phyloP scores from a whole-genome alignment of 2,329 filamentous ascomycete genomes.

The Endoconidiophora polonica region DNA sequence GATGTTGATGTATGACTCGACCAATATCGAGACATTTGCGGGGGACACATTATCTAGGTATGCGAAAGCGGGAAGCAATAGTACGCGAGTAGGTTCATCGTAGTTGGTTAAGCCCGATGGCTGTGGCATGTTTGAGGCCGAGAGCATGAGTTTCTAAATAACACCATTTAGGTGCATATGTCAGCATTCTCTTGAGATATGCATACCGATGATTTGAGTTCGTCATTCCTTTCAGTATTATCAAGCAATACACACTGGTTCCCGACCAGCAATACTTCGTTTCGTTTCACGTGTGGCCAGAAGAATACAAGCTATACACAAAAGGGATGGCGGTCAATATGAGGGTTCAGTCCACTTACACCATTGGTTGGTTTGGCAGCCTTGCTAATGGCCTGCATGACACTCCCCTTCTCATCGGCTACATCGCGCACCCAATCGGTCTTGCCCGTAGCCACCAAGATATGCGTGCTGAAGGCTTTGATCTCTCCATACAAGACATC shows the following conservation, averaged over 20 bases:
- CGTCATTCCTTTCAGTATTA: no score
- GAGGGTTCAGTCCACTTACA: constrained; percentile 28
- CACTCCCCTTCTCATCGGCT: constrained; percentile 67
- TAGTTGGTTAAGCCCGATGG: constrained; percentile 49
- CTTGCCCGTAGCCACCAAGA: constrained; percentile 90
- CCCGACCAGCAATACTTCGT: no score
- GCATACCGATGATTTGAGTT: no score
- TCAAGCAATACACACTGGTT: no score
- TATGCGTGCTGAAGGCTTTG: constrained; percentile 74
- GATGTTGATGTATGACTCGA: constrained; percentile 51
- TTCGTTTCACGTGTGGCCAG: background rate
- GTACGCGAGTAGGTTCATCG: constrained; percentile 55
- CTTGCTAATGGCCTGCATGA: constrained; percentile 58
- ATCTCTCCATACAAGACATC: constrained; percentile 74
- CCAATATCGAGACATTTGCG: constrained; percentile 51
- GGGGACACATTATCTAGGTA: constrained; percentile 74
- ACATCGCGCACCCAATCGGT: constrained; percentile 86
- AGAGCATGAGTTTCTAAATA: constrained; percentile 64
- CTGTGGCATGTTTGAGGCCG: constrained; percentile 77
- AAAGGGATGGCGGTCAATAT: background rate
- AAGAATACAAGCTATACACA: background rate
- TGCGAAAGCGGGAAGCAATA: constrained; percentile 73
- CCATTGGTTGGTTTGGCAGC: constrained; percentile 47
- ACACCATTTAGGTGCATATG: background rate
- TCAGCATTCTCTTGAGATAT: background rate